phyloP scores from a whole-genome alignment of 2,329 filamentous ascomycete species.

The Colletotrichum tropicicola region DNA sequence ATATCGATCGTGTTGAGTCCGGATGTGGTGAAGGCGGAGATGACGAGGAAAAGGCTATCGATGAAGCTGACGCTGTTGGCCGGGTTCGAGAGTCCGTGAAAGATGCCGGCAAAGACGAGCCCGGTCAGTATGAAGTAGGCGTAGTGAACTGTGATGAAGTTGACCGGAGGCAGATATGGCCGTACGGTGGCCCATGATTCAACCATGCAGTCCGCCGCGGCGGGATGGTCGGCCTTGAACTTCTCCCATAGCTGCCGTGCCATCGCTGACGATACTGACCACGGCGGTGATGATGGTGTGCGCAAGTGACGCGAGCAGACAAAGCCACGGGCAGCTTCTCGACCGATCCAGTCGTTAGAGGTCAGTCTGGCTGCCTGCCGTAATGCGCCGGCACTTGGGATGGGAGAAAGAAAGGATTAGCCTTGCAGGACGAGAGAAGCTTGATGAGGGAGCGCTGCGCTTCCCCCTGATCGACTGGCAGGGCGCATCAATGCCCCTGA shows the following conservation, averaged over 20 bases:
- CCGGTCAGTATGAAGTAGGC: conserved; percentile 68
- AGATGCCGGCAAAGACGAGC: conserved; percentile 66
- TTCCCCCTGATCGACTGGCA: conserved; percentile 19
- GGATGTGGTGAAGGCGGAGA: conserved; percentile 73
- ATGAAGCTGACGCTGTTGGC: conserved; percentile 64
- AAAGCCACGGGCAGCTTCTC: not conserved
- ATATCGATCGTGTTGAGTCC: conserved; percentile 75
- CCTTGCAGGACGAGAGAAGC: conserved; percentile 9
- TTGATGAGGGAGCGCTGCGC: not conserved
- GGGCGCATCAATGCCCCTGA: not conserved
- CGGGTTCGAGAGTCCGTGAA: conserved; percentile 66
- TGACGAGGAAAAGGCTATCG: conserved; percentile 72
- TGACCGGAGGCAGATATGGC: conserved; percentile 50
- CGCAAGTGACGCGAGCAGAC: conserved; percentile 9
- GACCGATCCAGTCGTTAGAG: not conserved
- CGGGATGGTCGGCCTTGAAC: conserved; percentile 18
- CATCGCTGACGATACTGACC: conserved; percentile 5
- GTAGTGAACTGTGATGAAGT: conserved; percentile 74
- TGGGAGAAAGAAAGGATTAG: not conserved
- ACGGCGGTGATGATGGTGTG: not conserved
- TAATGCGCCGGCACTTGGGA: conserved; percentile 5
- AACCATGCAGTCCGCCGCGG: conserved; percentile 10
- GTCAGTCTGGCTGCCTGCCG: not conserved
- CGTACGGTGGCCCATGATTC: conserved; percentile 14
- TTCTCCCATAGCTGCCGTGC: conserved; percentile 16